phyloP scores from a whole-genome alignment of 805 yeast species.

The Cyberlindnera saturnus region DNA sequence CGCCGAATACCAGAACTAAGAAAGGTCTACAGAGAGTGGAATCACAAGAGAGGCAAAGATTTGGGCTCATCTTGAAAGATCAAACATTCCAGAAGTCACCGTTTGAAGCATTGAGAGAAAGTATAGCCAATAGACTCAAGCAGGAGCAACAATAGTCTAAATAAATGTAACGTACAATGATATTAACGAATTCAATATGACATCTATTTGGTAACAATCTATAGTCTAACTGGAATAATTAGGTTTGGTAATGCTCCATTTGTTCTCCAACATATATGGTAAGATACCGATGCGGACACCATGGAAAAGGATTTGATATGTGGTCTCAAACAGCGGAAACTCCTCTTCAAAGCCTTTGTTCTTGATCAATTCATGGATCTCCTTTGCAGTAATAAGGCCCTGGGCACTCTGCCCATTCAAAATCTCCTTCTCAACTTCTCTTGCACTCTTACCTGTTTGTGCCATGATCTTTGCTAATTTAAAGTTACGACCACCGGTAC shows the following conservation, averaged over 20 bases:
- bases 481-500: conserved; percentile 94
- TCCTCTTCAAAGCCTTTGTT: conserved; percentile 28
- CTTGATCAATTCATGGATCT: conserved; percentile 68
- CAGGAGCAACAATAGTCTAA: not conserved
- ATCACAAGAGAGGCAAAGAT: conserved; percentile 50
- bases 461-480: conserved; percentile 83
- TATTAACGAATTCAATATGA: not conserved
- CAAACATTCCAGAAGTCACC: conserved; percentile 52
- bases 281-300: conserved; percentile 52
- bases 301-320: conserved; percentile 55
- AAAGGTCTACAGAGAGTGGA: conserved; percentile 51
- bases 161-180: not conserved
- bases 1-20: conserved; percentile 51
- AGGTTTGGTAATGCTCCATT: conserved; percentile 23
- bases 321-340: conserved; percentile 46
- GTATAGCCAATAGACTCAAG: conserved; percentile 30
- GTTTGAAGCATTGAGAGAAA: conserved; percentile 57
- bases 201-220: not conserved
- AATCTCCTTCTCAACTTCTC: conserved; percentile 73
- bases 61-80: conserved; percentile 51
- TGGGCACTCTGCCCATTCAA: conserved; percentile 94
- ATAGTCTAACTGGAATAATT: conserved; percentile 11
- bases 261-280: conserved; percentile 44
- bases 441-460: conserved; percentile 62
- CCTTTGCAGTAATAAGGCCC: conserved; percentile 83